Percentiles rank a stretch among this genome's conserved stretches.
Evolutionary conservation across 495 filamentous ascomycete genomes (phyloP).

Genomic region (Talaromyces liani): DNA sequence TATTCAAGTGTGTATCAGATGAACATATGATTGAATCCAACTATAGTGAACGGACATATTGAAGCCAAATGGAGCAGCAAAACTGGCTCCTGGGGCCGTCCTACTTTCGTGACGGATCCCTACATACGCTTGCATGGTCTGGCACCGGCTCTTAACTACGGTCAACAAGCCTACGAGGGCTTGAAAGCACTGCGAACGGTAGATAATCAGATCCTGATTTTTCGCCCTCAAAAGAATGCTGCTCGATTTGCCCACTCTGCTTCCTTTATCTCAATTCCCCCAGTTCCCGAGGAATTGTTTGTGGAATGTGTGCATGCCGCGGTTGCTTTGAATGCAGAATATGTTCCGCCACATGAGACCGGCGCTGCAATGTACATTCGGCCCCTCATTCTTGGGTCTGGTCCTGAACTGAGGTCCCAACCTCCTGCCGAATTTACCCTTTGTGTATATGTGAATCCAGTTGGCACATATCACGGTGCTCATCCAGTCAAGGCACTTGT

Average conservation of each 20-base stretch:
- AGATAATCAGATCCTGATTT: slow-evolving; percentile 58
- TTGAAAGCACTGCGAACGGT: slow-evolving; percentile 82
- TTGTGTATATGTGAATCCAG: slow-evolving; percentile 73
- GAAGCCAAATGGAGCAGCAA: slow-evolving; percentile 60
- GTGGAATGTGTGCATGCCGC: slow-evolving; percentile 63
- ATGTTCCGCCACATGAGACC: slow-evolving; percentile 73
- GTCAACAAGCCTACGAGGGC: slow-evolving; percentile 15
- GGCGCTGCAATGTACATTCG: slow-evolving; percentile 85
- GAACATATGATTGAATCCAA: not conserved
- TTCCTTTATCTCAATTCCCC: slow-evolving; percentile 68
- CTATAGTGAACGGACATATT: slow-evolving; percentile 22
- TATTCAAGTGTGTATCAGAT: not conserved
- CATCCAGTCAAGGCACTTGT: slow-evolving; percentile 73
- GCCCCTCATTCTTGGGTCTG: slow-evolving; percentile 73
- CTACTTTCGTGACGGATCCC: slow-evolving; percentile 67
- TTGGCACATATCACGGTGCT: slow-evolving; percentile 81
- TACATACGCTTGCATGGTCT: slow-evolving; percentile 80
- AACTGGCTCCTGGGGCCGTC: slow-evolving; percentile 58
- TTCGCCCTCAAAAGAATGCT: slow-evolving; percentile 75
- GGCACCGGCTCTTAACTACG: slow-evolving; percentile 85
- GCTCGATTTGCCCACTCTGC: slow-evolving; percentile 70
- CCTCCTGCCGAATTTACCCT: slow-evolving; percentile 87
- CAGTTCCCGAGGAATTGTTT: slow-evolving; percentile 65
- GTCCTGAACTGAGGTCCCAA: slow-evolving; percentile 67
- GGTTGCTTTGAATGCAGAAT: slow-evolving; percentile 77